These are phyloP conservation scores for Diaporthe ilicicola DNA, from an alignment of 2,329 filamentous ascomycete genomes.

Conservation along the genomic window DNA sequence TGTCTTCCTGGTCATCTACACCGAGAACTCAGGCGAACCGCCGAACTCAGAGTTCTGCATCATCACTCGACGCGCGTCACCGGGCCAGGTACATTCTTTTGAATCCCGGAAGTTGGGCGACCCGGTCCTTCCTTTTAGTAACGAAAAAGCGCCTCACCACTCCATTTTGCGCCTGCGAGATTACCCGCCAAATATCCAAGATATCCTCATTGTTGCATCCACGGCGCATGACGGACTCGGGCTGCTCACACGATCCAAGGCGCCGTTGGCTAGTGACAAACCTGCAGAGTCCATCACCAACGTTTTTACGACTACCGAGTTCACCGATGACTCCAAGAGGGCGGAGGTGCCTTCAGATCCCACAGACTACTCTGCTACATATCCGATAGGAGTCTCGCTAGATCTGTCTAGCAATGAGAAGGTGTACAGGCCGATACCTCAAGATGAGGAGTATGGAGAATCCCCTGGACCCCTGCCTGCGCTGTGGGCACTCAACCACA, in stretches of 20 bases:
- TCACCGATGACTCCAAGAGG: conserved; percentile 76
- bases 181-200: conserved; percentile 82
- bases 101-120: conserved; percentile 79
- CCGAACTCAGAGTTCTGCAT: conserved; percentile 80
- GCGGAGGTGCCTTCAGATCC: conserved; percentile 79
- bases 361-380: conserved; percentile 71
- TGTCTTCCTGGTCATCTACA: conserved; percentile 83
- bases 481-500: conserved; percentile 85
- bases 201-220: conserved; percentile 83
- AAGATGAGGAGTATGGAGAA: conserved; percentile 79
- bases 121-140: conserved; percentile 76
- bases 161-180: conserved; percentile 80
- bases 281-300: conserved; percentile 67
- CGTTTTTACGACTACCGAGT: conserved; percentile 77
- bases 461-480: conserved; percentile 84
- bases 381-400: conserved; percentile 79
- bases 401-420: conserved; percentile 87
- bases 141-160: conserved; percentile 76
- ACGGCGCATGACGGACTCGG: conserved; percentile 83
- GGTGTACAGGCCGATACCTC: conserved; percentile 78
- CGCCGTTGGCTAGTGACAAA: conserved; percentile 69
- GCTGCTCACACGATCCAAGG: conserved; percentile 77
- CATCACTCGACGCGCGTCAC: conserved; percentile 72
- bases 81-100: conserved; percentile 59
- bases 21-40: conserved; percentile 65